These are phyloP conservation scores for Lactarius sp. DNA, from an alignment of 768 basidiomycete genomes.

Conservation along the genomic window DNA sequence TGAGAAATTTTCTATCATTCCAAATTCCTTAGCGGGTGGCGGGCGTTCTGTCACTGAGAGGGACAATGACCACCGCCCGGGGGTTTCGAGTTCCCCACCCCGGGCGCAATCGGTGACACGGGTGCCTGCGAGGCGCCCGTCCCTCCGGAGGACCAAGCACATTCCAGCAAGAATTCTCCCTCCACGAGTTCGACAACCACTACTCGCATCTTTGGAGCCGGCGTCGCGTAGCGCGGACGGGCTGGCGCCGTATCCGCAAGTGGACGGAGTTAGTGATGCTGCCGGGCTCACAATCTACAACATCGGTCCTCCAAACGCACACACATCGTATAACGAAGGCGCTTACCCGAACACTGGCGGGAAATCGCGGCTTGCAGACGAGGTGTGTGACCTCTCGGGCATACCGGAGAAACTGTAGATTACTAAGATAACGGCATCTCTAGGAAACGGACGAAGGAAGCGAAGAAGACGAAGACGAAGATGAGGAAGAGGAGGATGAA, in stretches of 20 bases:
- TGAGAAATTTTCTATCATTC: background rate
- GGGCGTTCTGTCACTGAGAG: background rate
- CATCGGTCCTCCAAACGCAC: background rate
- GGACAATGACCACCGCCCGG: background rate
- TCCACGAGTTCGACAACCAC: background rate
- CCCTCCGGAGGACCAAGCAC: slow-evolving; percentile 10
- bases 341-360: background rate
- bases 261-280: background rate
- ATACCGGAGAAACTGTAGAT: background rate
- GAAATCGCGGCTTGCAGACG: background rate
- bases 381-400: background rate
- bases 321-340: background rate
- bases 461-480: background rate
- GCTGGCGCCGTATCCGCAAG: background rate
- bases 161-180: slow-evolving; percentile 1
- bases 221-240: background rate
- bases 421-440: background rate
- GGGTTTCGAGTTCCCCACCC: background rate
- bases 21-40: background rate
- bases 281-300: background rate
- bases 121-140: slow-evolving; percentile 5
- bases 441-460: background rate
- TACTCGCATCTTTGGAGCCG: background rate
- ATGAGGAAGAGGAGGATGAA: background rate
- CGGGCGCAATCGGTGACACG: background rate